Evolutionary conservation across 331 rosid genomes (phyloP).

Genomic region (Quercus tomentella): DNA sequence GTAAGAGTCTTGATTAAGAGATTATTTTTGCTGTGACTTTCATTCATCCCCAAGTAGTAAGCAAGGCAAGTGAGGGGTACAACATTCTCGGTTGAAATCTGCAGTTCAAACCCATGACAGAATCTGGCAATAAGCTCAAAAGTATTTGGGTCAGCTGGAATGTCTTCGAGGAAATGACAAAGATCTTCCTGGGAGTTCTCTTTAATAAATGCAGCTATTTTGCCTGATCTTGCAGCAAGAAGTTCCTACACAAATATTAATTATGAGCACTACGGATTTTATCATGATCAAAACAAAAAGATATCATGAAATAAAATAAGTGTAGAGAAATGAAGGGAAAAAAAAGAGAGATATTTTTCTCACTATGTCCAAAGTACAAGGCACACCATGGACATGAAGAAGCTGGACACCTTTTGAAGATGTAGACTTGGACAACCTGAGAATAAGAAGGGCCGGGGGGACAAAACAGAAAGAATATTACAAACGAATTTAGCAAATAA

Average conservation of each 20-base stretch:
- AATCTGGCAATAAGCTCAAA: conserved; percentile 44
- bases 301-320: neutral
- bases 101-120: conserved; percentile 38
- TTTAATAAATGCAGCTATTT: conserved; percentile 24
- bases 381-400: conserved; percentile 18
- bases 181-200: conserved; percentile 23
- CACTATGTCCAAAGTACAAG: conserved; percentile 21
- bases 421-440: conserved; percentile 30
- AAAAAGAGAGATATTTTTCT: neutral
- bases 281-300: neutral
- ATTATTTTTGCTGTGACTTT: conserved; percentile 40
- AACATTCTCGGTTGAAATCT: conserved; percentile 38
- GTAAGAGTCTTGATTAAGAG: conserved; percentile 20
- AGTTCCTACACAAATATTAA: conserved; percentile 24
- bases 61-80: conserved; percentile 42
- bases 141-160: conserved; percentile 29
- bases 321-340: neutral
- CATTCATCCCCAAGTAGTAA: conserved; percentile 41
- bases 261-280: neutral
- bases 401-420: conserved; percentile 16
- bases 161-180: conserved; percentile 21
- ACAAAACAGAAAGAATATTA: neutral
- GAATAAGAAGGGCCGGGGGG: neutral
- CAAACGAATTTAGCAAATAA: neutral
- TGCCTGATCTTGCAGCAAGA: conserved; percentile 43